A percentile compares a stretch with the other conserved stretches of the same genome.
These are phyloP conservation scores for Lactuca sativa DNA, from an alignment of 129 eudicot species.

Conservation along the genomic window DNA sequence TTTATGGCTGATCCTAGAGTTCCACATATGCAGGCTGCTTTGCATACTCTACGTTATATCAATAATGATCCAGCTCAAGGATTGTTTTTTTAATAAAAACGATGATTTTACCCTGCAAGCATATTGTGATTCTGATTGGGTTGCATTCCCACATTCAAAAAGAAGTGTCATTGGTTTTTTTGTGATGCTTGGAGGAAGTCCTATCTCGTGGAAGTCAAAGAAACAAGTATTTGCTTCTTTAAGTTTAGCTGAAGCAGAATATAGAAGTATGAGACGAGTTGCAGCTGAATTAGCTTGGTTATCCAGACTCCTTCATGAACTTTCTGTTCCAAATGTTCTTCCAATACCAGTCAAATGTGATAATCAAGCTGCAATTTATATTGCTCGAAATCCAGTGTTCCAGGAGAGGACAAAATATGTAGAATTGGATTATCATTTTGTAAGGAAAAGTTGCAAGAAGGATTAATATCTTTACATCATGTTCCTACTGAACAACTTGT, in stretches of 20 bases:
- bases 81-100: neutral
- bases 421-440: too few species aligned
- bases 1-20: neutral
- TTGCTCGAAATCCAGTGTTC: neutral
- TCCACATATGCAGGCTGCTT: neutral
- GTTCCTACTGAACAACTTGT: too few species aligned
- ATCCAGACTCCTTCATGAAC: neutral
- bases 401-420: too few species aligned
- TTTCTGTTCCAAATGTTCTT: neutral
- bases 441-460: too few species aligned
- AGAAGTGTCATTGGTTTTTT: too few species aligned
- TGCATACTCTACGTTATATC: neutral
- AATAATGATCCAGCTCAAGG: neutral
- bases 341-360: neutral
- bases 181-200: neutral
- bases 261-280: neutral
- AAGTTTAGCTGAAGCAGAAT: constrained; percentile 1
- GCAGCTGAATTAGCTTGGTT: neutral
- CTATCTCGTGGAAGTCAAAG: neutral
- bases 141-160: neutral
- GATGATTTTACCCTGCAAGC: neutral
- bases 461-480: too few species aligned
- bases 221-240: too few species aligned
- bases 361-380: too few species aligned
- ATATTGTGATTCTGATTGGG: neutral